phyloP scores from a whole-genome alignment of 495 filamentous ascomycete genomes.

The Podospora tetraspora region DNA sequence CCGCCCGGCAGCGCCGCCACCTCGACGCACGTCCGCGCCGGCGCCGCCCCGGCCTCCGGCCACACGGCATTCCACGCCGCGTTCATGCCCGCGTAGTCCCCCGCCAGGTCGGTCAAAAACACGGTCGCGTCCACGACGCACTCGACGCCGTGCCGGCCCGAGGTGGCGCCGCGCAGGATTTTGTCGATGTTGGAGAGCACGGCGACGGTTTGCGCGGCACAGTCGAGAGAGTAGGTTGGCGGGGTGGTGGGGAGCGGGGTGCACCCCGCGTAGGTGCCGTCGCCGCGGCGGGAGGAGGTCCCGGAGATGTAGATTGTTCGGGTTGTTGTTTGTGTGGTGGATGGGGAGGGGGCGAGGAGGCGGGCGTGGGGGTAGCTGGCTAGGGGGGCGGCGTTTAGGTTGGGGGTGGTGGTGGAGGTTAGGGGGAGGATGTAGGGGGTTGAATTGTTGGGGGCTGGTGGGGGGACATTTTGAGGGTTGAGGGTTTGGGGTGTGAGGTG shows the following conservation, averaged over 20 bases:
- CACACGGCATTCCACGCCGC: conserved; percentile 29
- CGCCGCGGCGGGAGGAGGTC: conserved; percentile 23
- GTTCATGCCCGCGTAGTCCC: conserved; percentile 28
- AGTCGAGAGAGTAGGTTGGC: conserved; percentile 17
- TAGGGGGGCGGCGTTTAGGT: conserved; percentile 21
- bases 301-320: conserved; percentile 28
- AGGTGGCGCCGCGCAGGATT: conserved; percentile 22
- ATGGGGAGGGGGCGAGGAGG: conserved; percentile 12
- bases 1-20: conserved; percentile 22
- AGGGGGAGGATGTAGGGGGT: background rate
- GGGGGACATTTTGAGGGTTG: background rate
- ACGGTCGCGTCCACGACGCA: conserved; percentile 29
- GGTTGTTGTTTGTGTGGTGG: background rate
- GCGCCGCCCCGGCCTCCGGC: conserved; percentile 24
- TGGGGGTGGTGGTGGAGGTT: conserved; percentile 11
- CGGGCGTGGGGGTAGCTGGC: conserved; percentile 31
- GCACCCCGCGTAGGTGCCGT: conserved; percentile 26
- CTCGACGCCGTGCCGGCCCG: conserved; percentile 17
- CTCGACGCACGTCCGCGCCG: conserved; percentile 27
- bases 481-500: background rate
- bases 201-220: conserved; percentile 24
- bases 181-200: conserved; percentile 27
- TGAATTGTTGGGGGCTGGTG: background rate
- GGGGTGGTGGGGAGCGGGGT: conserved; percentile 12
- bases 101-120: conserved; percentile 22